Percentiles rank a stretch among this genome's conserved stretches.
Conservation (phyloP, 2,329 filamentous ascomycete species). For the Colletotrichum echinochloae region DNA sequence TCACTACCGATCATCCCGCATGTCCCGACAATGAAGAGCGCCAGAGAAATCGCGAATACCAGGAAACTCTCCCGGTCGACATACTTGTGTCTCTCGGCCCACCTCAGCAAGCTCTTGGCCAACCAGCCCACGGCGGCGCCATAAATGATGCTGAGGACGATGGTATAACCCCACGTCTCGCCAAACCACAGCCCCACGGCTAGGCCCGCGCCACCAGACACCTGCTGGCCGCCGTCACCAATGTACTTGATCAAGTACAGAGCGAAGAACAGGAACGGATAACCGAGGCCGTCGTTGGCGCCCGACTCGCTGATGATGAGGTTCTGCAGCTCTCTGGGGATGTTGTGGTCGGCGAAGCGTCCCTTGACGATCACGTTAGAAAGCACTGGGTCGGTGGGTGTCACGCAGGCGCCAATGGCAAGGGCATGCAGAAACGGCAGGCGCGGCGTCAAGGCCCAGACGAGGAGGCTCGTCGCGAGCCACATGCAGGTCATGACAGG, state of each 20-base stretch:
- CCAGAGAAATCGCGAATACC: constrained; percentile 86
- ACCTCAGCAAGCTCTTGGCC: constrained; percentile 85
- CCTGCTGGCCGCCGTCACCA: constrained; percentile 66
- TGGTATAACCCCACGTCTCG: constrained; percentile 87
- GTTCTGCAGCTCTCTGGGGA: constrained; percentile 83
- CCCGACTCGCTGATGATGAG: constrained; percentile 87
- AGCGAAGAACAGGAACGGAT: constrained; percentile 88
- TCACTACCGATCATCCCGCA: constrained; percentile 90
- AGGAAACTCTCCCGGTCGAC: constrained; percentile 90
- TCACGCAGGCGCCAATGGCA: constrained; percentile 86
- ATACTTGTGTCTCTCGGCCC: constrained; percentile 83
- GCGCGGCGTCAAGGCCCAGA: constrained; percentile 81
- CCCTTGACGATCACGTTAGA: constrained; percentile 94
- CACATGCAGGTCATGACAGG: constrained; percentile 91
- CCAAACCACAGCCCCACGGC: constrained; percentile 87
- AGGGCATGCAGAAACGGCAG: constrained; percentile 82
- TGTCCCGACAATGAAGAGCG: constrained; percentile 88
- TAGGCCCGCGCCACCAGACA: constrained; percentile 68
- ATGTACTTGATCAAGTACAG: constrained; percentile 85
- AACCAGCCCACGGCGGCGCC: constrained; percentile 83
- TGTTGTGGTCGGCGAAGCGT: constrained; percentile 91
- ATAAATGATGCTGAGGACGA: constrained; percentile 82
- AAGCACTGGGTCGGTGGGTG: constrained; percentile 88
- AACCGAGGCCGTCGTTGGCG: constrained; percentile 89
- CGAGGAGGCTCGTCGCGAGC: constrained; percentile 80